phyloP scores from a whole-genome alignment of 1,284 basidiomycete species.

The Cryptococcus neoformans region DNA sequence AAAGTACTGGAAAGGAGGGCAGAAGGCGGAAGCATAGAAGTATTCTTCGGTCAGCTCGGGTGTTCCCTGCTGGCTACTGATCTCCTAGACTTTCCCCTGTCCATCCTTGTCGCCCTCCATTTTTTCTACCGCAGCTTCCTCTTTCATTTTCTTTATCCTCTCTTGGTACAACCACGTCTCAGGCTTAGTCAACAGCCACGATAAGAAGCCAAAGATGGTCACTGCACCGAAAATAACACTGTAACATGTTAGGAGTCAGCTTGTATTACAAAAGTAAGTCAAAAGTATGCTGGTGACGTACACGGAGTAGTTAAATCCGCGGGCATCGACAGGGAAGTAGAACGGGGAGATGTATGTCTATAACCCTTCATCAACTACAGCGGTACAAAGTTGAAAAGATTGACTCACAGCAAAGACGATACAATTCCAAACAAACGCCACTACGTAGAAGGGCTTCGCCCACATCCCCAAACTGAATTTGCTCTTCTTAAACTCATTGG shows the following conservation, averaged over 20 bases:
- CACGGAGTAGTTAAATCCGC: constrained; percentile 63
- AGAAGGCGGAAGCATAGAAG: too few relatives aligned
- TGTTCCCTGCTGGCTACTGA: too few relatives aligned
- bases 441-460: constrained; percentile 64
- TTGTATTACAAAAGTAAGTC: neutral
- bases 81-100: neutral
- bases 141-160: neutral
- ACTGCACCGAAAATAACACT: constrained; percentile 5
- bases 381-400: too few relatives aligned
- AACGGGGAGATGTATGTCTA: constrained; percentile 59
- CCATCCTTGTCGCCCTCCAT: neutral
- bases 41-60: too few relatives aligned
- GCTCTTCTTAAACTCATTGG: constrained; percentile 65
- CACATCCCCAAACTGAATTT: constrained; percentile 66
- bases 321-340: constrained; percentile 68
- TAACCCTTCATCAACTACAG: neutral
- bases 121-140: neutral
- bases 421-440: constrained; percentile 65
- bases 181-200: constrained; percentile 2
- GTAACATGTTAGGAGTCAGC: neutral
- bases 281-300: neutral
- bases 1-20: too few relatives aligned
- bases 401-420: constrained; percentile 62
- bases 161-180: constrained; percentile 5
- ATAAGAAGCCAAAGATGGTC: constrained; percentile 4